Evolutionary conservation across 2,329 filamentous ascomycete species (phyloP).

Genomic region (Verticillium dahliae): DNA sequence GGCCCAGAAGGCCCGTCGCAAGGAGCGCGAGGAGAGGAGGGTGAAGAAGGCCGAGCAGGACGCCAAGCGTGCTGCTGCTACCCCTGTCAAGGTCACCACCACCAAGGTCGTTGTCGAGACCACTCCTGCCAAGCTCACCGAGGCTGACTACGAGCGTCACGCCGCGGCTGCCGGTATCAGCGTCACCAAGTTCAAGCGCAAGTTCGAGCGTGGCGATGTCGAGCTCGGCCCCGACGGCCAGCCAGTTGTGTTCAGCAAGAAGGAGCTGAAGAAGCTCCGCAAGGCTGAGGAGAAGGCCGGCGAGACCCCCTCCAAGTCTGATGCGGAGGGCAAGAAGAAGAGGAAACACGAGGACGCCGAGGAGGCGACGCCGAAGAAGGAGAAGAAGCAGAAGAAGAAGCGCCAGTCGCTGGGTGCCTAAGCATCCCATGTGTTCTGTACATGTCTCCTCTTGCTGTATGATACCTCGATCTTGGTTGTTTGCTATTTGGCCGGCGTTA

Average conservation of each 20-base stretch:
- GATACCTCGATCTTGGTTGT: constrained; percentile 12
- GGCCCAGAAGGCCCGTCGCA: constrained; percentile 20
- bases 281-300: constrained; percentile 40
- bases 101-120: constrained; percentile 21
- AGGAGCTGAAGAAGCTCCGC: constrained; percentile 67
- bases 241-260: constrained; percentile 65
- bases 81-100: constrained; percentile 20
- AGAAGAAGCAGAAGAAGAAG: constrained; percentile 49
- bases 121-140: constrained; percentile 36
- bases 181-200: constrained; percentile 71
- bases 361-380: constrained; percentile 61
- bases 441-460: constrained; percentile 14
- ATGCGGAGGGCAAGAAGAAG: constrained; percentile 54
- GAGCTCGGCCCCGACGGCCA: constrained; percentile 58
- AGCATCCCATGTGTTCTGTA: constrained; percentile 9
- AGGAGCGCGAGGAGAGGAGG: background rate
- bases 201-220: constrained; percentile 71
- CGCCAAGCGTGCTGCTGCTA: constrained; percentile 15
- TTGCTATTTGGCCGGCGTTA: constrained; percentile 3
- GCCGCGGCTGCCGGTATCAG: constrained; percentile 64
- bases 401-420: constrained; percentile 14
- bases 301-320: constrained; percentile 33
- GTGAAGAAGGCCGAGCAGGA: background rate
- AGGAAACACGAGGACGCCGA: constrained; percentile 62
- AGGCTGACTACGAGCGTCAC: constrained; percentile 50